Evolutionary conservation across 2,329 filamentous ascomycete genomes (phyloP), one percentile per base, ranked within the genome.

Genomic region (Camillea tinctor): DNA sequence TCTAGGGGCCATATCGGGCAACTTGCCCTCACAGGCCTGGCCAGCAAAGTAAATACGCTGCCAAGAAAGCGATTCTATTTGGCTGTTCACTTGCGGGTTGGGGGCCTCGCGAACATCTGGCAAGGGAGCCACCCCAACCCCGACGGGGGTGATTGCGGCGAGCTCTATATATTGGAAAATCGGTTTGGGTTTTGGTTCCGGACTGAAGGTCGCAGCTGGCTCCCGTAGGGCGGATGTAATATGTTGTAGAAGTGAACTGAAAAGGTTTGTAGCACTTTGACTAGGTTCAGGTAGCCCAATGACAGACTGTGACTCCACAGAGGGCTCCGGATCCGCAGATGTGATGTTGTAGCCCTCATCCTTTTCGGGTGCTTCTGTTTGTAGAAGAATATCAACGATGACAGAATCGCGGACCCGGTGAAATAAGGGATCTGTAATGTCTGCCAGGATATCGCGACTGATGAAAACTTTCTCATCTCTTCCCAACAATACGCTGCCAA

Each of bases 381-480:
- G 88, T 56, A 95, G 74, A 60, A 93, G 82, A 49, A 97, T 75
- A 67, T 96, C 91, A 55, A 96, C 80, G 63, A 88, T 83, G 58
- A 90, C 81, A 3, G 85, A 76, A 69, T 97, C 91, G 52, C 90
- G 86, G 23, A 93, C 81, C 24, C 91, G 85, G 9, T 88, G 90
- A 73, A 97, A 97, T 59, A 93, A 88, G 15, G 93, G 91, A 74
- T 97, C 94, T 21, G 86, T 85, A 40, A 93, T 84, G 65, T 91
- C 88, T 59, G 89, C 86, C 24, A 92, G 87, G 23, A 94, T 84
- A 60, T 92, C 87, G 22, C 90, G 86, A 52, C 89, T 84, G 64
- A 98, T 84, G 71, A 91, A 91, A 20, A 97, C 87, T 64, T 89
- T 91, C 75, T 98, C 94, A 71, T 98, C 92, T 53, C 90, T 88